These are phyloP conservation scores for Suillus variegatus DNA, from an alignment of 768 basidiomycete species.

Conservation along the genomic window DNA sequence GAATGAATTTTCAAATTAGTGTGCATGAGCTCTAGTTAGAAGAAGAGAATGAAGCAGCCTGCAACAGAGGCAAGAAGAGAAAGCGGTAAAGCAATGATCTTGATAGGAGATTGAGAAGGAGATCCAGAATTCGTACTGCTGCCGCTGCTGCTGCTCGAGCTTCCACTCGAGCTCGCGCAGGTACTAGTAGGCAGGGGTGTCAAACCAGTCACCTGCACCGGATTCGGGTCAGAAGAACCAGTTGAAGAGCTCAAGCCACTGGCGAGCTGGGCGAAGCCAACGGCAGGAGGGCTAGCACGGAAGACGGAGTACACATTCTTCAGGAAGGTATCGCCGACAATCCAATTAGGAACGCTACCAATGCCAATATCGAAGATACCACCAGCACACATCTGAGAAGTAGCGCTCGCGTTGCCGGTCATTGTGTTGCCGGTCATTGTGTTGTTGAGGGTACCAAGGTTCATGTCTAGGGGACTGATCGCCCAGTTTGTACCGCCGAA, in stretches of 20 bases:
- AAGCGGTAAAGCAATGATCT: slow-evolving; percentile 14
- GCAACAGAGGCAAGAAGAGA: slow-evolving; percentile 9
- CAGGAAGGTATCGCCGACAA: slow-evolving; percentile 75
- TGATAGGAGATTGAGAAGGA: slow-evolving; percentile 5
- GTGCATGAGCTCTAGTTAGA: not conserved
- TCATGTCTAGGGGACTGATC: slow-evolving; percentile 78
- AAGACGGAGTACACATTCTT: slow-evolving; percentile 36
- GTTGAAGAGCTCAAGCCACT: slow-evolving; percentile 11
- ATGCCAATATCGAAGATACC: slow-evolving; percentile 74
- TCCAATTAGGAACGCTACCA: slow-evolving; percentile 51
- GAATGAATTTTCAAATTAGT: not conserved
- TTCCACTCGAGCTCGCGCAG: slow-evolving; percentile 6
- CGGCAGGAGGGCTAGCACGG: slow-evolving; percentile 28
- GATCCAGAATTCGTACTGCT: not conserved
- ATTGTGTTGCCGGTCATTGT: slow-evolving; percentile 24
- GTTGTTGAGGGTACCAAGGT: slow-evolving; percentile 53
- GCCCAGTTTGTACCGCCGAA: slow-evolving; percentile 83
- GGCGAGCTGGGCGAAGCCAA: slow-evolving; percentile 32
- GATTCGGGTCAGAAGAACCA: not conserved
- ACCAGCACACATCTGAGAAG: slow-evolving; percentile 49
- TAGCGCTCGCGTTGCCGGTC: slow-evolving; percentile 27
- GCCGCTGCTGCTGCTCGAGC: slow-evolving; percentile 2
- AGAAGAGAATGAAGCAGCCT: not conserved
- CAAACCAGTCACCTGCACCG: not conserved
- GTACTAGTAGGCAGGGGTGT: slow-evolving; percentile 6